phyloP scores from a whole-genome alignment of 2,329 filamentous ascomycete genomes.

The Venturia oleaginea region DNA sequence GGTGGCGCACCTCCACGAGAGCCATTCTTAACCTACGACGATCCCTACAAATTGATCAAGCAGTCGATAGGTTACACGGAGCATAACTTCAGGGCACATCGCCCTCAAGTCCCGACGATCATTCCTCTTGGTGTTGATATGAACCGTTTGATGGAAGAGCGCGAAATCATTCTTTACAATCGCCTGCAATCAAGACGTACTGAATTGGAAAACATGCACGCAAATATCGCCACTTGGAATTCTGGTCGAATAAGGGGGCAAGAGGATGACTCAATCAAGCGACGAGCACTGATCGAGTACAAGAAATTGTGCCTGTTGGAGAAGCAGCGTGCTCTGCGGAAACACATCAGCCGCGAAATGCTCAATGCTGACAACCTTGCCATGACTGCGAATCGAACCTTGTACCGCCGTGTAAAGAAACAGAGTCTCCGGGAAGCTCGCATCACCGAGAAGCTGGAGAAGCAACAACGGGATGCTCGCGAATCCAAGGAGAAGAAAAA shows the following conservation, averaged over 20 bases:
- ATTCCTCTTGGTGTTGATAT: conserved; percentile 85
- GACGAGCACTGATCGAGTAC: conserved; percentile 89
- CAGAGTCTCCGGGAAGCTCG: conserved; percentile 90
- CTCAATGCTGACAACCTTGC: conserved; percentile 91
- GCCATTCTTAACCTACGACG: conserved; percentile 64
- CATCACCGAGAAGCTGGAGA: conserved; percentile 97
- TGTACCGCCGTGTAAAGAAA: conserved; percentile 93
- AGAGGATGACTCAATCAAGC: conserved; percentile 73
- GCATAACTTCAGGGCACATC: conserved; percentile 65
- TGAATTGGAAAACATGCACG: conserved; percentile 74
- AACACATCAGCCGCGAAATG: conserved; percentile 84
- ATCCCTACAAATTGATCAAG: conserved; percentile 48
- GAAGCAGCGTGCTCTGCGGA: conserved; percentile 78
- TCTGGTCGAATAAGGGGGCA: conserved; percentile 49
- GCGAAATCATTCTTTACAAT: conserved; percentile 83
- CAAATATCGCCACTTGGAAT: conserved; percentile 83
- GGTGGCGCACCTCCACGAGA: conserved; percentile 15
- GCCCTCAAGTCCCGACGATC: conserved; percentile 74
- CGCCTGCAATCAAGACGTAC: conserved; percentile 76
- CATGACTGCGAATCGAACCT: conserved; percentile 89
- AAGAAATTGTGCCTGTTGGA: conserved; percentile 82
- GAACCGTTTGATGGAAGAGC: conserved; percentile 74
- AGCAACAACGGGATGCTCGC: conserved; percentile 92
- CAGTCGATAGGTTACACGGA: conserved; percentile 63
- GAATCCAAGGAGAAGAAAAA: conserved; percentile 98